These are phyloP conservation scores for Penicillium sp. DNA, from an alignment of 2,329 filamentous ascomycete species.

Conservation along the genomic window DNA sequence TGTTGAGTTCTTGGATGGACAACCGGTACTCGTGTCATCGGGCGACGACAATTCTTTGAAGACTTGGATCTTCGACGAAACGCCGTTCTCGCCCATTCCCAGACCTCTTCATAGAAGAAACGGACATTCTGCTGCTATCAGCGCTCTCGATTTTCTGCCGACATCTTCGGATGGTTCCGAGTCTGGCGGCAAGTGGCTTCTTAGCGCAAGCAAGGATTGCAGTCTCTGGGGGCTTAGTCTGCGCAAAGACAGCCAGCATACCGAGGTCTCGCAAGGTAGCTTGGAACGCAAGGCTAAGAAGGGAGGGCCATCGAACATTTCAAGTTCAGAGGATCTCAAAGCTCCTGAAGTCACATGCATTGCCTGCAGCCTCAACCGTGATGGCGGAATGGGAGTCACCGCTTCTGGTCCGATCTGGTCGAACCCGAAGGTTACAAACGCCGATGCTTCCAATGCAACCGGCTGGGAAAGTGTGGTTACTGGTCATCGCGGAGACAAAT, in stretches of 20 bases:
- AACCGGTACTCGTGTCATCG: conserved; percentile 85
- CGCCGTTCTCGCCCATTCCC: conserved; percentile 82
- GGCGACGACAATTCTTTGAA: conserved; percentile 91
- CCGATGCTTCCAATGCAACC: conserved; percentile 71
- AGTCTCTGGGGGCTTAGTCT: conserved; percentile 97
- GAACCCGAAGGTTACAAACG: conserved; percentile 64
- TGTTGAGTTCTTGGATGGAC: conserved; percentile 82
- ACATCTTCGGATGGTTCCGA: conserved; percentile 87
- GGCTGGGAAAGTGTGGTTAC: conserved; percentile 98
- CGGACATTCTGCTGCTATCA: conserved; percentile 85
- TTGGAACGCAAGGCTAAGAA: conserved; percentile 89
- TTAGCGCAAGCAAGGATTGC: conserved; percentile 84
- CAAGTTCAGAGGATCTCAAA: conserved; percentile 56
- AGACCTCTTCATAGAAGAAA: conserved; percentile 80
- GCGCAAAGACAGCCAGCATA: conserved; percentile 87
- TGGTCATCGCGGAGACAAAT: conserved; percentile 79
- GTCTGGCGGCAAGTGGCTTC: conserved; percentile 84
- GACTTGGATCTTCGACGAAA: conserved; percentile 94
- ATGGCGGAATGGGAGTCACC: conserved; percentile 86
- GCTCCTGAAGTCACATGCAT: conserved; percentile 90
- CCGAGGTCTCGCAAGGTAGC: conserved; percentile 87
- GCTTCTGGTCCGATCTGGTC: conserved; percentile 81
- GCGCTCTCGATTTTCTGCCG: conserved; percentile 78
- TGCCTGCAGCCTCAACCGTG: conserved; percentile 86
- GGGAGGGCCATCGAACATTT: conserved; percentile 22